Conservation (phyloP, 2,329 filamentous ascomycete genomes). For the Lomentospora prolificans region DNA sequence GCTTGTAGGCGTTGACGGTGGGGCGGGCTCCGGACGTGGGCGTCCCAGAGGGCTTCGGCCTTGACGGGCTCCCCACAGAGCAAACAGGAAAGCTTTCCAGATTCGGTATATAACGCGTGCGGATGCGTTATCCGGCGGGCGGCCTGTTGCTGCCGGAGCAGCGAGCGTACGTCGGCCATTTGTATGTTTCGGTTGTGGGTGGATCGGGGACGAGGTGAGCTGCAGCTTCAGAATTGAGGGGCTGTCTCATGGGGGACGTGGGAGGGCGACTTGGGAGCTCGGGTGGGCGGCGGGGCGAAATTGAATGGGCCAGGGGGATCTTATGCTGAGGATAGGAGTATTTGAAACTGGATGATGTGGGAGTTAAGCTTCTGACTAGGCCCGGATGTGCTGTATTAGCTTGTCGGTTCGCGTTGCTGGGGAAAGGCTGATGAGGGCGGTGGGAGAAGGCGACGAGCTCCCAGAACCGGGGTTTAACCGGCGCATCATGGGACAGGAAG, state of each 20-base stretch:
- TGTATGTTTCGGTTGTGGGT: not conserved
- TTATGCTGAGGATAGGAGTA: not conserved
- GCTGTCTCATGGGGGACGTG: constrained; percentile 4
- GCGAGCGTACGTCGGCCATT: constrained; percentile 73
- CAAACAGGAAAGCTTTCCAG: constrained; percentile 58
- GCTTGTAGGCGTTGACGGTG: constrained; percentile 31
- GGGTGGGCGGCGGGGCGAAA: too few relatives aligned
- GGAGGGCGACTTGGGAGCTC: too few relatives aligned
- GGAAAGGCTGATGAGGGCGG: not conserved
- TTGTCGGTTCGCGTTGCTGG: not conserved
- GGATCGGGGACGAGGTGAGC: not conserved
- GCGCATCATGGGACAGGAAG: constrained; percentile 13
- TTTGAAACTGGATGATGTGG: not conserved
- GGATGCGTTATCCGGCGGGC: constrained; percentile 64
- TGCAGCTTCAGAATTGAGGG: too few relatives aligned
- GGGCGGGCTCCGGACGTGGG: constrained; percentile 41
- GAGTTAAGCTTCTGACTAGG: not conserved
- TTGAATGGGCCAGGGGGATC: too few relatives aligned
- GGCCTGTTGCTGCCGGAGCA: constrained; percentile 68
- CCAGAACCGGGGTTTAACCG: constrained; percentile 20
- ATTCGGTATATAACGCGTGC: constrained; percentile 56
- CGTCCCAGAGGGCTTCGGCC: constrained; percentile 57
- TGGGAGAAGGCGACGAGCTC: not conserved
- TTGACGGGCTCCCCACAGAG: constrained; percentile 57
- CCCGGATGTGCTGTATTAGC: not conserved